These are phyloP conservation scores for Stereocaulon alpinum DNA, from an alignment of 495 filamentous ascomycete genomes.

Conservation along the genomic window DNA sequence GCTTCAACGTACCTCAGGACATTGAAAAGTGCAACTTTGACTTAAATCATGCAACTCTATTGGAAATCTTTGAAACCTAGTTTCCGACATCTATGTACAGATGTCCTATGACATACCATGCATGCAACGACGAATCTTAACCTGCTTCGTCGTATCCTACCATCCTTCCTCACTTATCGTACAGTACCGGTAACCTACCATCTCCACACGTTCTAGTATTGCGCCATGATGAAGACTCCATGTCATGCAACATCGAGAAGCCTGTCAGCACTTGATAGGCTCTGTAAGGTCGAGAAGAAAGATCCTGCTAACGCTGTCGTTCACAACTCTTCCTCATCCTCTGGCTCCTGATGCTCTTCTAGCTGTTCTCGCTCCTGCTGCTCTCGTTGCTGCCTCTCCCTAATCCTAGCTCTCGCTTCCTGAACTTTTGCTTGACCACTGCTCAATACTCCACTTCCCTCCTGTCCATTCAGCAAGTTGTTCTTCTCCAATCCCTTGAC, in stretches of 20 bases:
- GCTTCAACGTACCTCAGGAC: too few species aligned
- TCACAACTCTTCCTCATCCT: neutral
- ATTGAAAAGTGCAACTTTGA: too few species aligned
- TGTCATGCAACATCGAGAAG: conserved; percentile 4
- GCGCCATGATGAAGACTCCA: neutral
- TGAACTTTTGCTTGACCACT: neutral
- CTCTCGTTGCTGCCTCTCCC: neutral
- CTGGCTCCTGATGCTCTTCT: neutral
- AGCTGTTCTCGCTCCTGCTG: neutral
- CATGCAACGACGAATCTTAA: too few species aligned
- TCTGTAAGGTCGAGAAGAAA: conserved; percentile 43
- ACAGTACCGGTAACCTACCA: too few species aligned
- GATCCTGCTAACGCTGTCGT: neutral
- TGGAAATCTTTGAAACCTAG: too few species aligned
- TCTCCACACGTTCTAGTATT: too few species aligned
- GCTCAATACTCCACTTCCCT: conserved; percentile 18
- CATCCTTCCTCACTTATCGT: too few species aligned
- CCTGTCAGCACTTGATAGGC: conserved; percentile 35
- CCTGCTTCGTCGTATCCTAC: too few species aligned
- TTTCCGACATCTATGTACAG: too few species aligned
- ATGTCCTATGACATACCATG: too few species aligned
- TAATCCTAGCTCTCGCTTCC: neutral
- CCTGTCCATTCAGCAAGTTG: neutral
- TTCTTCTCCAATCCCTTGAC: conserved; percentile 55
- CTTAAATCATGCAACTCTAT: too few species aligned